Evolutionary conservation across 2,329 filamentous ascomycete species (phyloP), one percentile per base, ranked within the genome.

Genomic region (Colletotrichum karsti): DNA sequence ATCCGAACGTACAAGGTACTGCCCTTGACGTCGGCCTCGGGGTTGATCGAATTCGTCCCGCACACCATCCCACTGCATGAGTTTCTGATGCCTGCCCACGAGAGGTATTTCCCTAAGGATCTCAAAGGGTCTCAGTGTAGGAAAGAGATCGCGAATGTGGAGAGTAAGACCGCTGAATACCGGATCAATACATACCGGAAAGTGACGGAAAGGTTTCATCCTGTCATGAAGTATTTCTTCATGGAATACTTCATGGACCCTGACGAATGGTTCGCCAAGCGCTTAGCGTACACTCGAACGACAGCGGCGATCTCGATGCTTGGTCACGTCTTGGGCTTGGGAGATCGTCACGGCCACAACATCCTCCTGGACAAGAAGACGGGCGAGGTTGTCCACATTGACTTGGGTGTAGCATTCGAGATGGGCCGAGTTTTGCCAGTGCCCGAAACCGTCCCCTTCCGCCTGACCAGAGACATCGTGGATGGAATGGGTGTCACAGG

Each of bases 1-100:
- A 97, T 99, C 75, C 88, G 97, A 65, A 98, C 96, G 0, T 99
- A 99, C 86, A 98, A 98, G 80, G 96, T 99, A 7, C 84, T 99
- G 3, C 96, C 96, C 0, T 84, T 99, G 44, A 97, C 93, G 1
- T 88, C 92, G 1, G 89, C 90, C 37, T 93, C 95, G 2, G 97
- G 97, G 3, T 89, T 99, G 57, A 98, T 99, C 75, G 96, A 99
- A 77, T 99, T 99, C 75, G 97, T 99, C 3, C 91, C 93, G 9
- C 92, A 98, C 79, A 98, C 96, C 0, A 91, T 97, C 56, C 94
- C 97, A 0, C 85, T 99, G 37, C 93, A 97, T 75, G 93, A 97
- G 70, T 98, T 94, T 77, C 85, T 99, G 55, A 92, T 97, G 85
- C 94, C 94, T 3, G 95, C 95, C 1, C 96, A 99, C 77, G 90